Evolutionary conservation across 306 rosid species (phyloP).

Genomic region (Cucumis sativus): DNA sequence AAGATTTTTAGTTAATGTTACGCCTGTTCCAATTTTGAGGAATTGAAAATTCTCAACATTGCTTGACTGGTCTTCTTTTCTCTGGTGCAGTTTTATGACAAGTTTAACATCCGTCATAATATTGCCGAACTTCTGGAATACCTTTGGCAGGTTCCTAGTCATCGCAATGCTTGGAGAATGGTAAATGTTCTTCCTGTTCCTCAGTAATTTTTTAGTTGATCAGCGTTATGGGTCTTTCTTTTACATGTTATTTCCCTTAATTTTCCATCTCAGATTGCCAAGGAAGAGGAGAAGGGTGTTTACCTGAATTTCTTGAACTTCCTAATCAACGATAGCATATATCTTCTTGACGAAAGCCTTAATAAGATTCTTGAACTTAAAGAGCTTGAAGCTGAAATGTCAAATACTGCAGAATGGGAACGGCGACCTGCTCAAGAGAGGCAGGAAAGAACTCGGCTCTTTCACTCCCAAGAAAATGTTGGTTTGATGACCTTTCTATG

Average conservation of each 20-base stretch:
- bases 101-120: conserved; percentile 95
- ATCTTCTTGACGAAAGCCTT: conserved; percentile 92
- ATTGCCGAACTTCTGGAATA: conserved; percentile 97
- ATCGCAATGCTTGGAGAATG: conserved; percentile 97
- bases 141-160: conserved; percentile 98
- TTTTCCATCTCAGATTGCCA: conserved; percentile 68
- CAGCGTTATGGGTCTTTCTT: neutral
- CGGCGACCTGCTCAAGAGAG: conserved; percentile 81
- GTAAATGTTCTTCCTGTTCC: conserved; percentile 19
- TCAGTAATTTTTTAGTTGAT: neutral
- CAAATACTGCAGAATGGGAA: conserved; percentile 90
- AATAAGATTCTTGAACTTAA: conserved; percentile 95
- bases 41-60: neutral
- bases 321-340: conserved; percentile 90
- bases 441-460: conserved; percentile 91
- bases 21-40: conserved; percentile 5
- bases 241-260: conserved; percentile 7
- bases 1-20: neutral
- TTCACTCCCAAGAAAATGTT: conserved; percentile 96
- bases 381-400: conserved; percentile 98
- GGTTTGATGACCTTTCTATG: conserved; percentile 17
- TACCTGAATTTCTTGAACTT: conserved; percentile 95
- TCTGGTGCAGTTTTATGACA: conserved; percentile 81
- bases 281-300: conserved; percentile 97
- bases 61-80: conserved; percentile 13